Evolutionary conservation across 164 flowering plant species (phyloP), one percentile per base, ranked within the genome.

Genomic region (Brasenia schreberi): DNA sequence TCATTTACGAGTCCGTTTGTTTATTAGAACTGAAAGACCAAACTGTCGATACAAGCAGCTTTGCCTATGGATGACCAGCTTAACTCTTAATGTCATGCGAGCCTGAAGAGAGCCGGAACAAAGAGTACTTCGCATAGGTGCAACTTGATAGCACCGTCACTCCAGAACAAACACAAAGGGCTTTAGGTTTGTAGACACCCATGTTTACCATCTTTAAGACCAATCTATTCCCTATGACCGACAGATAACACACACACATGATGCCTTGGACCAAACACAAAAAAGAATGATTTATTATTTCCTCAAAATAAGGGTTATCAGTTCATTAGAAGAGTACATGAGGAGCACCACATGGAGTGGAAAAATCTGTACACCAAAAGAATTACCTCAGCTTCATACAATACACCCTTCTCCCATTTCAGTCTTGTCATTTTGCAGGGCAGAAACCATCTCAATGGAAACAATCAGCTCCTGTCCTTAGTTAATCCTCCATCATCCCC

Each of bases 401-500:
- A 49, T 9, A 49, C 56, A 49, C 16, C 56, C 56, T 49, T 14
- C 56, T 49, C 10, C 56, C 56, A 49, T 14, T 49, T 49, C 56
- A 49, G 16, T 49, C 56, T 49, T 49, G 56, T 49, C 56, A 49
- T 9, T 49, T 49, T 49, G 56, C 56, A 49, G 10, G 16, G 16
- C 56, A 49, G 7, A 14, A 49, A 5, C 53, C 16, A 49, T 9
- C 56, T 49, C 12, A 5, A 49, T 33, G 39, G 39, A 49, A 49
- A 49, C 16, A 14, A 49, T 49, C 56, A 49, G 72, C 96, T 90
- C 7, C 87, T 92, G 71, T 88, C 98, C 80, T 75, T 90, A 75
- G 90, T 85, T 56, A 79, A 82, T 68, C 94, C 94, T 69, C 87
- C 71, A 70, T 90, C 94, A 69, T 86, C 93, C 43, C 87, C 76